Base-by-base conservation (phyloP, 2,329 filamentous ascomycete species). In the Aspergillus sergii region DNA sequence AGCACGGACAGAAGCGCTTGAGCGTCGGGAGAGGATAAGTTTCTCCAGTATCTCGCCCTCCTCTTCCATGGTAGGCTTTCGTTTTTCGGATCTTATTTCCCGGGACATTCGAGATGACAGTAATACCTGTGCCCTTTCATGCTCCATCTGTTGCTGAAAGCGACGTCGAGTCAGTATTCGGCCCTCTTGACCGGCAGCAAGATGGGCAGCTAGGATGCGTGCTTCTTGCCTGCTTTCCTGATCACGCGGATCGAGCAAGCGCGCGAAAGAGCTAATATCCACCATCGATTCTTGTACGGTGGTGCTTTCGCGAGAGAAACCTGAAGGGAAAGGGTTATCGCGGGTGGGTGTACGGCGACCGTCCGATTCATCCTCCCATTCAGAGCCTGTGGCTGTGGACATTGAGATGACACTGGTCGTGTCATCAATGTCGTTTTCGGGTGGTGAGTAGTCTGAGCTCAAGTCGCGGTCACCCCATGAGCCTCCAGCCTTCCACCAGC, bases 401-500 rank as follows among this genome's bases (percentile, higher is more conserved):
- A 84, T 83, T 0, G 92, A 93, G n/a, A 95, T 80, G 41, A 96
- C 83, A 72, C 94, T 97, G 0, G 93, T 96, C 10, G 86, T 86
- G 72, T 96, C 92, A 73, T 90, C 88, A 51, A 89, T 84, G 12
- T 88, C 82, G 5, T 80, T 74, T 12, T 82, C 76, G 2, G 76
- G 71, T 0, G 89, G 89, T 36, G 82, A 76, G 75, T 94, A 98
- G 66, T 94, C 91, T 32, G 91, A 91, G 72, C 92, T 97, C 6
- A 84, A 83, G 74, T 98, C 94, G 36, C 89, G 83, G 19, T 89
- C 89, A 1, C 94, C 94, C 89, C 93, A 97, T 81, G 91, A 91
- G 9, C 92, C 93, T 23, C 92, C 93, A 59, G 84, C 83, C 58
- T 91, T 88, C 91, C 93, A 98, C 87, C 94, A 95, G 34, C 83